A percentile compares a stretch with the other conserved stretches of the same genome.
These are phyloP conservation scores for Coniochaeta sp. DNA, from an alignment of 2,329 filamentous ascomycete species.

Conservation along the genomic window DNA sequence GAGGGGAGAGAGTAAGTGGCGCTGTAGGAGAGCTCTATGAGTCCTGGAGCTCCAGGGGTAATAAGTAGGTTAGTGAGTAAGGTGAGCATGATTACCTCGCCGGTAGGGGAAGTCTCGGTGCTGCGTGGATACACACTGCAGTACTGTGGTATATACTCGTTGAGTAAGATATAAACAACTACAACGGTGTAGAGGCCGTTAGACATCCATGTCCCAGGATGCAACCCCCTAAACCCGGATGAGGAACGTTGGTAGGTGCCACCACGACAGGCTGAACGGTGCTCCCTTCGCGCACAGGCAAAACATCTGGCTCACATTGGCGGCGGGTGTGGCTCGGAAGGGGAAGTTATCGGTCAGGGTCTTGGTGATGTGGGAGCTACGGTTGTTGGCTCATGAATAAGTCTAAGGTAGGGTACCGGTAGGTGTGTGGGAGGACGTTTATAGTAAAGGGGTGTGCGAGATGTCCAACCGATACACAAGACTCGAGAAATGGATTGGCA, in stretches of 20 bases:
- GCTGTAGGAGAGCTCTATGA: not conserved
- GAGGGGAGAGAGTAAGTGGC: not conserved
- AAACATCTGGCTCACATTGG: not conserved
- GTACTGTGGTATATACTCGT: too few relatives aligned
- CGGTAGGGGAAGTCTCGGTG: not conserved
- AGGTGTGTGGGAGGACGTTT: too few relatives aligned
- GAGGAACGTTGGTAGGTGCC: not conserved
- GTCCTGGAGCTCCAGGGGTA: not conserved
- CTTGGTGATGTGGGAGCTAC: not conserved
- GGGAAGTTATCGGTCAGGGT: constrained; percentile 2
- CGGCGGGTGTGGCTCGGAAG: not conserved
- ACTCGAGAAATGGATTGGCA: not conserved
- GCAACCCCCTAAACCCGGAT: not conserved
- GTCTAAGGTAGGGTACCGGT: not conserved
- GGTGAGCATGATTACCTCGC: not conserved
- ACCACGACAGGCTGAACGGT: not conserved
- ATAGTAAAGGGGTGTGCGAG: too few relatives aligned
- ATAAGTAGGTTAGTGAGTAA: too few relatives aligned
- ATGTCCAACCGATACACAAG: not conserved
- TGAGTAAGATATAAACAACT: too few relatives aligned
- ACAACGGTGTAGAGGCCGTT: too few relatives aligned
- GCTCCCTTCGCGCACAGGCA: not conserved
- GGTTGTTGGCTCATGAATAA: not conserved
- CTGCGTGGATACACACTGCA: not conserved
- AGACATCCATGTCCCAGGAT: not conserved